Percentiles rank a stretch among this genome's conserved stretches.
Evolutionary conservation across 257 asterid species (phyloP).

Genomic region (Oldenlandia corymbosa): DNA sequence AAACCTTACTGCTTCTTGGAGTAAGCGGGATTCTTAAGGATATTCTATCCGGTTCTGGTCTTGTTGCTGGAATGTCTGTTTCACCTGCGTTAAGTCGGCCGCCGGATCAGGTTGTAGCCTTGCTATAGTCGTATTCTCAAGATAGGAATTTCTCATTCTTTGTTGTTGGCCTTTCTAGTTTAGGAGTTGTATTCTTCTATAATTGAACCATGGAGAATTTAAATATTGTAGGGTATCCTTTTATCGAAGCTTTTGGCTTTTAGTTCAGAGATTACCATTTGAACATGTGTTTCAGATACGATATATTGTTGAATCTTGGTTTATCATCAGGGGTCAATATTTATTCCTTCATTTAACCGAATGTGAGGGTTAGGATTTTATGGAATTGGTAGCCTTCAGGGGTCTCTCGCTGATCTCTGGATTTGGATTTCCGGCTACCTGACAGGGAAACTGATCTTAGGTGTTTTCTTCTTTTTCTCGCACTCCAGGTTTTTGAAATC

Average conservation of each 20-base stretch:
- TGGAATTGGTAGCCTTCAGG: background rate
- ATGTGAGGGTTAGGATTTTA: too few species aligned
- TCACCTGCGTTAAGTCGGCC: slow-evolving; percentile 94
- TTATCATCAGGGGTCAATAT: too few species aligned
- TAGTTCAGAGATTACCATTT: too few species aligned
- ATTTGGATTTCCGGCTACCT: background rate
- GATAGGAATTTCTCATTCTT: slow-evolving; percentile 1
- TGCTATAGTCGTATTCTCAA: background rate
- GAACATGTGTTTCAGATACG: too few species aligned
- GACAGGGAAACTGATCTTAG: background rate
- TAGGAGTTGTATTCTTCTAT: background rate
- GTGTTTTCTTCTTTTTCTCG: slow-evolving; percentile 1
- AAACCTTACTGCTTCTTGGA: slow-evolving; percentile 80
- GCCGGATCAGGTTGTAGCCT: slow-evolving; percentile 75
- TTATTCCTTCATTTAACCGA: too few species aligned
- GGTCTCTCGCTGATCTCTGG: background rate
- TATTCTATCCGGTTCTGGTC: slow-evolving; percentile 82
- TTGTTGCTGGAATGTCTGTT: slow-evolving; percentile 69
- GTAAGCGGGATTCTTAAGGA: slow-evolving; percentile 93
- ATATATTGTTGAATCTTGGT: background rate
- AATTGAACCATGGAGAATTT: background rate
- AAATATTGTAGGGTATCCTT: background rate
- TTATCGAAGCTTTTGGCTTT: too few species aligned
- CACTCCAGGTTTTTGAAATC: slow-evolving; percentile 79
- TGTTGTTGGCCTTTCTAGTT: background rate